Conservation (phyloP, 2,329 filamentous ascomycete genomes). For the Exophiala mesophila region DNA sequence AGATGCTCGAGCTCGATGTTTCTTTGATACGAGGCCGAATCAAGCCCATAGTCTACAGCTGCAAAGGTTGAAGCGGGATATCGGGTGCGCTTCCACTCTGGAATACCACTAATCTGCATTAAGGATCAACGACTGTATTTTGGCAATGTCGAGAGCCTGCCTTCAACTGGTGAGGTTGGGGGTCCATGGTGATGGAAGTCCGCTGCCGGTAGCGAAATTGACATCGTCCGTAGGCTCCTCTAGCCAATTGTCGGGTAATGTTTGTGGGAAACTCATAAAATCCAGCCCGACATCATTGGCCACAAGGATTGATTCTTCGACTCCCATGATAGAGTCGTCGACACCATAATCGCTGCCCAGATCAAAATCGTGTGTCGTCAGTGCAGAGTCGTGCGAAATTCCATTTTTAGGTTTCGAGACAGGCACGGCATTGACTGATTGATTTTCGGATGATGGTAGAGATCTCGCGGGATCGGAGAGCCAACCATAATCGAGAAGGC, state of each 20-base stretch:
- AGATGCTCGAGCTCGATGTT: too few relatives aligned
- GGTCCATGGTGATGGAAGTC: slow-evolving; percentile 1
- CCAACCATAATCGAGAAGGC: slow-evolving; percentile 19
- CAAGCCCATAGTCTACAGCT: too few relatives aligned
- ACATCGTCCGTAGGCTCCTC: neutral
- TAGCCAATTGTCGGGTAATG: neutral
- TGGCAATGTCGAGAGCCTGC: too few relatives aligned
- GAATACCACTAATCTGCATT: too few relatives aligned
- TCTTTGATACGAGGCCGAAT: too few relatives aligned
- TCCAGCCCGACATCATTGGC: neutral
- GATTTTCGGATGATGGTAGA: neutral
- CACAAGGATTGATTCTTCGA: neutral
- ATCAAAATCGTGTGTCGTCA: neutral
- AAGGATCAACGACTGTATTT: too few relatives aligned
- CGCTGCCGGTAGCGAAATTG: neutral
- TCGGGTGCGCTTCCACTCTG: too few relatives aligned
- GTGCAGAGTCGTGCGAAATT: neutral
- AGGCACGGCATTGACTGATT: too few relatives aligned
- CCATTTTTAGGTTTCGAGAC: too few relatives aligned
- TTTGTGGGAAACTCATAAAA: neutral
- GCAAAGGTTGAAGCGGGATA: too few relatives aligned
- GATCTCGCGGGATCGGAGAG: slow-evolving; percentile 12
- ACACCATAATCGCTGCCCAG: neutral
- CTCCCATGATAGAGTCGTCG: neutral
- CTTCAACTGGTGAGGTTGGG: neutral